Conservation (phyloP, 352 stramenopile genomes). For the Thalassiosira mediterranea region DNA sequence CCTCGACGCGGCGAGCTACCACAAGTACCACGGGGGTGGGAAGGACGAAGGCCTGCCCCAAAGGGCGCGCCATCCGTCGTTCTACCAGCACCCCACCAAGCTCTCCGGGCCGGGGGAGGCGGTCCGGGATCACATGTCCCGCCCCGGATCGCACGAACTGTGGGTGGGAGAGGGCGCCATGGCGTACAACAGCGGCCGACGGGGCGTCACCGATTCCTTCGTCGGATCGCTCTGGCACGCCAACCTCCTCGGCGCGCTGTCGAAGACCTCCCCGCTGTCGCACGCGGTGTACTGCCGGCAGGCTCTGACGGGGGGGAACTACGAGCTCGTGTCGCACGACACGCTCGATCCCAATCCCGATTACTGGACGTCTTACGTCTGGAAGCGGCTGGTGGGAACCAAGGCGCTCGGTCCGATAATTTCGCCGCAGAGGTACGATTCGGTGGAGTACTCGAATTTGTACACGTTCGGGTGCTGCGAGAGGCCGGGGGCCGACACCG, state of each 20-base stretch:
- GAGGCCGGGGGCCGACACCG: slow-evolving; percentile 22
- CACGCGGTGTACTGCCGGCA: slow-evolving; percentile 60
- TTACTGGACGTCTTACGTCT: slow-evolving; percentile 53
- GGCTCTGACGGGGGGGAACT: slow-evolving; percentile 53
- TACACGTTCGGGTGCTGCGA: slow-evolving; percentile 45
- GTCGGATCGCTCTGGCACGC: slow-evolving; percentile 51
- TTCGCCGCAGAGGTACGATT: slow-evolving; percentile 22
- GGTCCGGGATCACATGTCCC: slow-evolving; percentile 25
- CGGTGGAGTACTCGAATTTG: slow-evolving; percentile 6
- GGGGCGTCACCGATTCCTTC: slow-evolving; percentile 46
- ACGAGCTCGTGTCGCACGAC: slow-evolving; percentile 54
- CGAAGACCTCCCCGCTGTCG: slow-evolving; percentile 33
- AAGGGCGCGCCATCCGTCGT: slow-evolving; percentile 11
- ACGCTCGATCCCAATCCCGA: slow-evolving; percentile 48
- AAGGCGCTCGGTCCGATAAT: slow-evolving; percentile 33
- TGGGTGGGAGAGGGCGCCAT: slow-evolving; percentile 60
- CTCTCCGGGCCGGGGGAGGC: slow-evolving; percentile 26
- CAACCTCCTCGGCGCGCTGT: slow-evolving; percentile 47
- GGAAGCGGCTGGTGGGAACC: slow-evolving; percentile 45
- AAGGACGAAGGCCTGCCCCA: slow-evolving; percentile 28
- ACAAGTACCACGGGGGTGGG: slow-evolving; percentile 52
- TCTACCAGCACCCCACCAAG: slow-evolving; percentile 36
- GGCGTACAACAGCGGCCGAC: slow-evolving; percentile 54
- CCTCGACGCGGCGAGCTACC: slow-evolving; percentile 48
- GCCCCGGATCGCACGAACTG: slow-evolving; percentile 12